Base-by-base conservation (phyloP, 805 yeast genomes). In the Candida loeiensis region DNA sequence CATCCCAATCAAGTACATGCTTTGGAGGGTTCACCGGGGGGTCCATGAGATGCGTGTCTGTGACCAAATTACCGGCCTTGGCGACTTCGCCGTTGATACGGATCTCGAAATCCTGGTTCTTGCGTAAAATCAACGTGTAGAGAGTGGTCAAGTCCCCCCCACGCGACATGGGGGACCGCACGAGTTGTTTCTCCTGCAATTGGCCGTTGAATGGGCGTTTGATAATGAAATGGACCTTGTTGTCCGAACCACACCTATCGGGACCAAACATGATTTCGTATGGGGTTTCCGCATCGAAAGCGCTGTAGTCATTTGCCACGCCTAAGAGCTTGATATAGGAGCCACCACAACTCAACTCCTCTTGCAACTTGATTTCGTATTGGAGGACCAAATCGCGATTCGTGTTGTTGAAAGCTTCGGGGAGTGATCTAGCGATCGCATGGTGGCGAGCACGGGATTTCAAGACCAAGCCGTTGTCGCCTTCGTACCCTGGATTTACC, bases 191-290 rank as follows among this genome's bases (percentile, higher is more conserved):
- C 62, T 86, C 89, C 56, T 81, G 85, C 44, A 66, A 71, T 4
- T 79, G 80, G 18, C 79, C 69, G 18, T 53, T 45, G 33, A 79
- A 80, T 51, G 71, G 69, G 51, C 85, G 74, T 42, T 73, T 76
- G 44, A 88, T 53, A 41, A 88, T 85, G 49, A 89, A 77, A 55
- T 85, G 95, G 24, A 90, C 81, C 61, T 80, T 84, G 65, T 88
- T 85, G 33, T 82, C 74, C 39, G 79, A 56, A 2, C 95, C 95
- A 65, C 97, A 90, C 58, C 76, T 79, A 63, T 90, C 97, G 32
- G 97, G 97, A 15, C 97, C 97, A 66, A 90, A 90, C 91, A 90
- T 84, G 47, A 90, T 65, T 60, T 84, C 88, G 64, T 83, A 87
- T 2, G 89, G 85, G 3, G 95, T 74, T 19, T 71, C 79, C 45